A percentile compares a stretch with the other conserved stretches of the same genome.
These are phyloP conservation scores for Medicago truncatula DNA, from an alignment of 306 rosid genomes.

Conservation along the genomic window DNA sequence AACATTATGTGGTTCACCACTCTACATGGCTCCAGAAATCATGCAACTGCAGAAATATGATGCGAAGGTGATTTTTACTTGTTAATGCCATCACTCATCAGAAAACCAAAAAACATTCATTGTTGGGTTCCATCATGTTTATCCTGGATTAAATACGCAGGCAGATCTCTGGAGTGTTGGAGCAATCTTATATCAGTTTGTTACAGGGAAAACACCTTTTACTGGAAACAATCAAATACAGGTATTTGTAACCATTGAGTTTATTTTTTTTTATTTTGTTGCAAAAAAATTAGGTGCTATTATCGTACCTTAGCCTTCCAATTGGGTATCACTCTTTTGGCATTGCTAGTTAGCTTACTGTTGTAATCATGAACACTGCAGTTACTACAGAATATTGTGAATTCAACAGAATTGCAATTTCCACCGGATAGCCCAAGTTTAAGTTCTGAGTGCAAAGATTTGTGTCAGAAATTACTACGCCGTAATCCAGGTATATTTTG, in stretches of 20 bases:
- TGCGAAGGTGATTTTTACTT: slow-evolving; percentile 80
- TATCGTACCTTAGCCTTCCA: slow-evolving; percentile 22
- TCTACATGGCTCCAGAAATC: slow-evolving; percentile 99
- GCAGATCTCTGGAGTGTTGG: slow-evolving; percentile 99
- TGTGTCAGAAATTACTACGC: slow-evolving; percentile 91
- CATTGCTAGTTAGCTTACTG: slow-evolving; percentile 29
- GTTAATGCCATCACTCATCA: slow-evolving; percentile 3
- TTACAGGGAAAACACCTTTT: slow-evolving; percentile 91
- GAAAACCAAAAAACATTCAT: slow-evolving; percentile 26
- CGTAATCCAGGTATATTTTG: slow-evolving; percentile 85
- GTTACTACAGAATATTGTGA: slow-evolving; percentile 95
- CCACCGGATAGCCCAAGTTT: slow-evolving; percentile 66
- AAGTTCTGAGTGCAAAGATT: slow-evolving; percentile 87
- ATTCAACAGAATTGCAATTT: slow-evolving; percentile 81
- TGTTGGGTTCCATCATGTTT: slow-evolving; percentile 48
- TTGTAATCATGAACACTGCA: slow-evolving; percentile 52
- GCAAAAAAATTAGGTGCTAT: slow-evolving; percentile 33
- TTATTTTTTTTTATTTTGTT: slow-evolving; percentile 12
- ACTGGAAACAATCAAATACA: slow-evolving; percentile 93
- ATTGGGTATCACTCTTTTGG: slow-evolving; percentile 37
- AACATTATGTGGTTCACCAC: slow-evolving; percentile 99
- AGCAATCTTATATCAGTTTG: slow-evolving; percentile 90
- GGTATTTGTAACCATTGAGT: slow-evolving; percentile 50
- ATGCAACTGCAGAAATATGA: slow-evolving; percentile 99
- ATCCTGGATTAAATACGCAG: slow-evolving; percentile 68